A percentile compares a stretch with the other conserved stretches of the same genome.
phyloP scores from a whole-genome alignment of 2,329 filamentous ascomycete genomes.

The Rugonectria rugulosa region DNA sequence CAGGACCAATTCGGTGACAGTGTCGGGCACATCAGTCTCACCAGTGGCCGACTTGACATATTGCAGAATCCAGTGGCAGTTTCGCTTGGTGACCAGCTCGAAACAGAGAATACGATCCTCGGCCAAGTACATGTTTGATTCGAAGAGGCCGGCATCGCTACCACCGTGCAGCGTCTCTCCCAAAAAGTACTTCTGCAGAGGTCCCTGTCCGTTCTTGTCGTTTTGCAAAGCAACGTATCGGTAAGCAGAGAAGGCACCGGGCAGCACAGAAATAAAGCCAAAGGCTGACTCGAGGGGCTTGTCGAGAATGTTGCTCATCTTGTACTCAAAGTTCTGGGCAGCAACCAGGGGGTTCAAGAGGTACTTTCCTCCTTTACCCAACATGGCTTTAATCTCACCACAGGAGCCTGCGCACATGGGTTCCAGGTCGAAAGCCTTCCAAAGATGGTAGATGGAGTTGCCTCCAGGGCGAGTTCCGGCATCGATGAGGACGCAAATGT shows the following conservation, averaged over 20 bases:
- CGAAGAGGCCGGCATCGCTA: slow-evolving; percentile 93
- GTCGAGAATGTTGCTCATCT: slow-evolving; percentile 99
- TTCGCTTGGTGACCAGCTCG: slow-evolving; percentile 96
- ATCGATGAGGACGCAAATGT: slow-evolving; percentile 95
- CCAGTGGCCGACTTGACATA: slow-evolving; percentile 98
- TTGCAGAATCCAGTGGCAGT: slow-evolving; percentile 96
- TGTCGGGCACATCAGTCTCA: slow-evolving; percentile 95
- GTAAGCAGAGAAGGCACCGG: slow-evolving; percentile 98
- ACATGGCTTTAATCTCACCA: slow-evolving; percentile 98
- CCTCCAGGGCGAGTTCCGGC: slow-evolving; percentile 94
- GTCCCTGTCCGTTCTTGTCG: slow-evolving; percentile 92
- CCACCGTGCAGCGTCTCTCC: slow-evolving; percentile 96
- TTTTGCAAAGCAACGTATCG: slow-evolving; percentile 94
- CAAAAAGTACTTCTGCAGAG: slow-evolving; percentile 94
- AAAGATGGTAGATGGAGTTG: slow-evolving; percentile 95
- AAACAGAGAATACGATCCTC: slow-evolving; percentile 99
- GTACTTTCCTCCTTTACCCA: slow-evolving; percentile 83
- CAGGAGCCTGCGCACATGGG: slow-evolving; percentile 98
- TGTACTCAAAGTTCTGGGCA: slow-evolving; percentile 99
- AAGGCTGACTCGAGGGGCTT: slow-evolving; percentile 98
- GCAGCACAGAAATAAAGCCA: slow-evolving; percentile 95
- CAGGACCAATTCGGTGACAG: slow-evolving; percentile 92
- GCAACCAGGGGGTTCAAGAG: slow-evolving; percentile 93
- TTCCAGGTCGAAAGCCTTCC: slow-evolving; percentile 98
- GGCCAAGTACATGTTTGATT: slow-evolving; percentile 98